Conservation (phyloP, 192 early-diverging fungal species). For the Linnemannia hyalina region DNA sequence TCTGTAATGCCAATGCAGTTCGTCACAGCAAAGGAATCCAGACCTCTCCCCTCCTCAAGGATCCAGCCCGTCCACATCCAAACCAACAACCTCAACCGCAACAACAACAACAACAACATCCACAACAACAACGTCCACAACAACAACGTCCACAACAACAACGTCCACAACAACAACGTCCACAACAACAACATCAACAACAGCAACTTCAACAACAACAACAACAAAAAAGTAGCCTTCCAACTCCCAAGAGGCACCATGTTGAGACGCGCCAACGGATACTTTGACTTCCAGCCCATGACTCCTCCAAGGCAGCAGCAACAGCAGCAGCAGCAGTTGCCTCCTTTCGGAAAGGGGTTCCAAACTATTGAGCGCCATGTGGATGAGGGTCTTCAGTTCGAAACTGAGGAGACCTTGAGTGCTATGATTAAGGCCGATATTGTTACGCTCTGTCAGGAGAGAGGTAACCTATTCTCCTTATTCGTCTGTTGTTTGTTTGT, state of each 20-base stretch:
- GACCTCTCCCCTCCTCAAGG: background rate
- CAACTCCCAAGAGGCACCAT: constrained; percentile 10
- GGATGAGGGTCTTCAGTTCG: constrained; percentile 56
- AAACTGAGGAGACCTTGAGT: constrained; percentile 71
- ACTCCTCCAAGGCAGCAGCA: constrained; percentile 5
- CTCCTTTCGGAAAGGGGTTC: constrained; percentile 15
- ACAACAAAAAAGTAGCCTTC: background rate
- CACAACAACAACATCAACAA: background rate
- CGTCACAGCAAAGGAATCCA: background rate
- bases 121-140: background rate
- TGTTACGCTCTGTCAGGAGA: constrained; percentile 77
- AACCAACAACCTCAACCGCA: background rate
- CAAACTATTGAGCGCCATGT: constrained; percentile 42
- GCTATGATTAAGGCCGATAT: constrained; percentile 77
- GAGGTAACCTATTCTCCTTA: constrained; percentile 61
- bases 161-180: too few species aligned
- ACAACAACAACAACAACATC: background rate
- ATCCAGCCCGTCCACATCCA: background rate
- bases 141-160: background rate
- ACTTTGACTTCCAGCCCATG: constrained; percentile 42
- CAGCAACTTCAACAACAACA: background rate
- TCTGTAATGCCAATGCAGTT: background rate
- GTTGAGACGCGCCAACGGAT: constrained; percentile 50
- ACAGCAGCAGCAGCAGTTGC: background rate
- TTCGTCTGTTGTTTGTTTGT: constrained; percentile 1